These are phyloP conservation scores for Metschnikowia lochheadii DNA, from an alignment of 805 yeast genomes.

Conservation along the genomic window DNA sequence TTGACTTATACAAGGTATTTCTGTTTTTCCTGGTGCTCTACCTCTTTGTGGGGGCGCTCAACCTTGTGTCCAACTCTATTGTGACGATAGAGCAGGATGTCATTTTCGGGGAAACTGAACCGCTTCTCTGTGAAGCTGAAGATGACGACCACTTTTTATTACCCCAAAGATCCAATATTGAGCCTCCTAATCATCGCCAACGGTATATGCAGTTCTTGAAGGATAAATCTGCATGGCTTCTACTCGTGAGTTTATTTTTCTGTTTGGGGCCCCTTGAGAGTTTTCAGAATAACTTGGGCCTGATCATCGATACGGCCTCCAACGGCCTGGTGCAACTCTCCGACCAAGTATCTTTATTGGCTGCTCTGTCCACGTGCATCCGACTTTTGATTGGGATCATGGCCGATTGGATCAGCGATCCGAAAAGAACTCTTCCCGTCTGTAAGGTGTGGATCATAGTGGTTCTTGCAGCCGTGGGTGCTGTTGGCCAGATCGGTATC, in stretches of 20 bases:
- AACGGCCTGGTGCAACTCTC: slow-evolving; percentile 23
- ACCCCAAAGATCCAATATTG: slow-evolving; percentile 31
- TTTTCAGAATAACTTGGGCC: slow-evolving; percentile 79
- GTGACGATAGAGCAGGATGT: slow-evolving; percentile 56
- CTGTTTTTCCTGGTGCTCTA: slow-evolving; percentile 50
- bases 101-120: slow-evolving; percentile 29
- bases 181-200: slow-evolving; percentile 35
- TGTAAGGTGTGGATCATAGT: slow-evolving; percentile 34
- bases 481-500: slow-evolving; percentile 26
- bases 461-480: slow-evolving; percentile 25
- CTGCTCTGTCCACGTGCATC: slow-evolving; percentile 64
- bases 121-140: slow-evolving; percentile 11
- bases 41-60: slow-evolving; percentile 51
- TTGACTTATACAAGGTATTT: slow-evolving; percentile 54
- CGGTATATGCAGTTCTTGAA: slow-evolving; percentile 37
- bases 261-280: slow-evolving; percentile 82
- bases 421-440: slow-evolving; percentile 23
- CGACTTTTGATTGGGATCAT: slow-evolving; percentile 64
- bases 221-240: slow-evolving; percentile 59
- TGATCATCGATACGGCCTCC: slow-evolving; percentile 48
- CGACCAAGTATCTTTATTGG: slow-evolving; percentile 56
- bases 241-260: slow-evolving; percentile 60
- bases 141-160: slow-evolving; percentile 20
- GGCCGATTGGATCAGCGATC: slow-evolving; percentile 55
- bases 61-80: slow-evolving; percentile 61